These are phyloP conservation scores for Lablab purpureus DNA, from an alignment of 306 rosid species.

Conservation along the genomic window DNA sequence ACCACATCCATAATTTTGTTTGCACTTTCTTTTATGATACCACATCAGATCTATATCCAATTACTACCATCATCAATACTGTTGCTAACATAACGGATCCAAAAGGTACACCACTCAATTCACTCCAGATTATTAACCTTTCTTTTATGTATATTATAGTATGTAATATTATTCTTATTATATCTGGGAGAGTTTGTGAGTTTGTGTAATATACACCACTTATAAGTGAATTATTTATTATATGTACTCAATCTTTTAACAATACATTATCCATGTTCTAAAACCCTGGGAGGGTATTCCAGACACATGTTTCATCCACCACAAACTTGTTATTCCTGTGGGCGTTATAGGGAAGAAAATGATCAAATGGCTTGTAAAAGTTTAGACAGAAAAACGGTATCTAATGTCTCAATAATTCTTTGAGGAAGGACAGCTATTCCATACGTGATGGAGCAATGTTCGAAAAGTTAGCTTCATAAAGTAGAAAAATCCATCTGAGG, in stretches of 20 bases:
- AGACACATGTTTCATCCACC: no score
- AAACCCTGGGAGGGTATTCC: no score
- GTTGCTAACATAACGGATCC: background rate
- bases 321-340: background rate
- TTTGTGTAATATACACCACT: no score
- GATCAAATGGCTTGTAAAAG: background rate
- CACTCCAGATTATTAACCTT: background rate
- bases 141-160: no score
- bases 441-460: background rate
- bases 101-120: background rate
- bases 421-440: constrained; percentile 10
- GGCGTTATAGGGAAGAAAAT: background rate
- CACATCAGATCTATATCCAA: no score
- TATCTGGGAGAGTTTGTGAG: no score
- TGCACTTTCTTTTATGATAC: background rate
- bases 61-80: background rate
- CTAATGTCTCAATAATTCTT: constrained; percentile 13
- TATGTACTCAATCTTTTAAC: no score
- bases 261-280: no score
- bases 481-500: background rate
- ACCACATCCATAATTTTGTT: no score
- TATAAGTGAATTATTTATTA: no score
- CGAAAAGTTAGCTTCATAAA: constrained; percentile 18
- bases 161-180: no score
- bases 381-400: constrained; percentile 16